Percentiles rank a stretch among this genome's conserved stretches.
Conservation (phyloP, 768 basidiomycete species). For the Mycena polygramma region DNA sequence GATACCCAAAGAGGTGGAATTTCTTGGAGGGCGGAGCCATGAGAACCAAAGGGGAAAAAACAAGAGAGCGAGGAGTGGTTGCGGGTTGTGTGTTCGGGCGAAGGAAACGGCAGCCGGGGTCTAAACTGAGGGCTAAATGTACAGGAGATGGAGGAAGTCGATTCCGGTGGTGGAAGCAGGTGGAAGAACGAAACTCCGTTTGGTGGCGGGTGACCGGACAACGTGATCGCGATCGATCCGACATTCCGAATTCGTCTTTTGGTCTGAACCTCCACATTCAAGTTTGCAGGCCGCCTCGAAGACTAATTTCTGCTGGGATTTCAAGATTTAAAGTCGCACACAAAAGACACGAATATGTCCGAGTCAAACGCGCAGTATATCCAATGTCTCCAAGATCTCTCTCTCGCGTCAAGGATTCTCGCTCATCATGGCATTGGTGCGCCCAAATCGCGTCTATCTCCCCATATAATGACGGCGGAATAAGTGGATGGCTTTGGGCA, state of each 20-base stretch:
- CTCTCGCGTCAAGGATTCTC: slow-evolving; percentile 35
- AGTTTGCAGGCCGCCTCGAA: no score
- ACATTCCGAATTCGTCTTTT: no score
- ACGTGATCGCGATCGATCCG: neutral
- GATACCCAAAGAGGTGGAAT: slow-evolving; percentile 50
- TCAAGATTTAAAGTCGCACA: no score
- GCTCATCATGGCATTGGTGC: slow-evolving; percentile 36
- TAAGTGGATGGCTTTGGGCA: slow-evolving; percentile 38
- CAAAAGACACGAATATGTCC: no score
- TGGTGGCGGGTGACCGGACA: neutral
- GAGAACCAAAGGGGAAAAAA: neutral
- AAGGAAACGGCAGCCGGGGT: no score
- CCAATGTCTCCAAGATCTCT: slow-evolving; percentile 30
- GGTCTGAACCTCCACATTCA: neutral
- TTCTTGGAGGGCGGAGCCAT: slow-evolving; percentile 27
- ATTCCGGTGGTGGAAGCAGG: neutral
- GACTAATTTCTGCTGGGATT: no score
- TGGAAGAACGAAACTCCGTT: neutral
- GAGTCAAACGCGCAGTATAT: neutral
- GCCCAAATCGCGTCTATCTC: no score
- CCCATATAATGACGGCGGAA: neutral
- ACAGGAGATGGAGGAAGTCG: neutral
- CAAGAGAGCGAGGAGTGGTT: neutral
- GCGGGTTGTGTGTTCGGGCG: no score
- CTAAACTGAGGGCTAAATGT: neutral